Conservation (phyloP, 345 rosid genomes). For the Aethionema arabicum region DNA sequence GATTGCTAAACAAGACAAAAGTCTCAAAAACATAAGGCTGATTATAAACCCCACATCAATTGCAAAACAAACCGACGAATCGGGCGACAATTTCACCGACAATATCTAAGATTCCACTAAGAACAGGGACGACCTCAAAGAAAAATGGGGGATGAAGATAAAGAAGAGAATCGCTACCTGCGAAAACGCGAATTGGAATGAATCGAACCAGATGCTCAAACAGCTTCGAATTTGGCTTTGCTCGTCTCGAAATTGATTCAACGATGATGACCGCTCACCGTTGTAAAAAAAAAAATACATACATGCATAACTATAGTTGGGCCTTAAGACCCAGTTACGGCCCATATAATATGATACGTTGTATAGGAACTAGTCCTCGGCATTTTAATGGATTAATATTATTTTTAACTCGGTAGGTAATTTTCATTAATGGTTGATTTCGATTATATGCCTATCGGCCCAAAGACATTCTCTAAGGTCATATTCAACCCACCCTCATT, state of each 20-base stretch:
- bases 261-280: slow-evolving; percentile 12
- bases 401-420: no score
- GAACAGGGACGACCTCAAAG: background rate
- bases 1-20: slow-evolving; percentile 10
- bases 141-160: background rate
- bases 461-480: no score
- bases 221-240: slow-evolving; percentile 9
- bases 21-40: background rate
- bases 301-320: background rate
- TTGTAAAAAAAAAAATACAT: slow-evolving; percentile 8
- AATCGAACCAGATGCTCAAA: slow-evolving; percentile 12
- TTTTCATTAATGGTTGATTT: no score
- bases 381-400: no score
- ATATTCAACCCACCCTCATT: no score
- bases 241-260: slow-evolving; percentile 16
- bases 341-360: slow-evolving; percentile 1
- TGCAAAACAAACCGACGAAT: slow-evolving; percentile 2
- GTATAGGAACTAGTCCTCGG: no score
- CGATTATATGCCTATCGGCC: no score
- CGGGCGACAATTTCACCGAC: background rate
- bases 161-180: slow-evolving; percentile 21
- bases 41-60: background rate
- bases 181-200: slow-evolving; percentile 9
- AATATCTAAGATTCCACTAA: background rate
- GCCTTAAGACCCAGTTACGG: slow-evolving; percentile 21